Conservation (phyloP, 192 early-diverging fungal species). For the Mortierella antarctica region DNA sequence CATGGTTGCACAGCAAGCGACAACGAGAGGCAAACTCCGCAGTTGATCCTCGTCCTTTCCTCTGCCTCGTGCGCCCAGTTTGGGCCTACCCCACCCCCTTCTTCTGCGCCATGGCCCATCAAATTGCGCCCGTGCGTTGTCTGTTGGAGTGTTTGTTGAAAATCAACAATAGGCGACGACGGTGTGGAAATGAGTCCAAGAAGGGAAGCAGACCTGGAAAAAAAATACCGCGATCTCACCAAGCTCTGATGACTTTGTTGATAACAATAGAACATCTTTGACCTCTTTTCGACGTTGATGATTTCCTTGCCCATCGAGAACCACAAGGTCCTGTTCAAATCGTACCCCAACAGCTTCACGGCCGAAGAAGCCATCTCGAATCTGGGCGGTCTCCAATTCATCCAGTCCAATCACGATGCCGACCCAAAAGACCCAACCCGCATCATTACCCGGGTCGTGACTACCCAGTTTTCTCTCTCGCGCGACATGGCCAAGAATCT, state of each 20-base stretch:
- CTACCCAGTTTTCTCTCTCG: constrained; percentile 67
- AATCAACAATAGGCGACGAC: too few relatives aligned
- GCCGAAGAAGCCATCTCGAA: constrained; percentile 66
- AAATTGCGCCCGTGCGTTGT: too few relatives aligned
- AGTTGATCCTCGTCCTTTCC: too few relatives aligned
- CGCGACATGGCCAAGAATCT: constrained; percentile 69
- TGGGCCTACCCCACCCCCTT: too few relatives aligned
- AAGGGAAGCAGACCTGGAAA: neutral
- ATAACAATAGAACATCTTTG: constrained; percentile 63
- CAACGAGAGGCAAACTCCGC: too few relatives aligned
- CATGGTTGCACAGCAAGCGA: neutral
- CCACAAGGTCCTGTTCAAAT: constrained; percentile 64
- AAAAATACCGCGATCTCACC: neutral
- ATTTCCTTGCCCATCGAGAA: constrained; percentile 62
- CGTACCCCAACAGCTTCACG: constrained; percentile 63
- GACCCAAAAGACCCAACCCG: constrained; percentile 63
- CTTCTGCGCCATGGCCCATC: too few relatives aligned
- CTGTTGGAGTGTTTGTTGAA: too few relatives aligned
- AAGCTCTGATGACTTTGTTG: neutral
- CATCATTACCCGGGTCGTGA: constrained; percentile 61
- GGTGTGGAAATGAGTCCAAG: too few relatives aligned
- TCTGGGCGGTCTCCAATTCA: constrained; percentile 64
- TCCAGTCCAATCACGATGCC: constrained; percentile 57
- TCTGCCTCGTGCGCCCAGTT: too few relatives aligned
- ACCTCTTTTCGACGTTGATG: constrained; percentile 67